Conservation (phyloP, 2,329 filamentous ascomycete species). For the Dothistroma septosporum region DNA sequence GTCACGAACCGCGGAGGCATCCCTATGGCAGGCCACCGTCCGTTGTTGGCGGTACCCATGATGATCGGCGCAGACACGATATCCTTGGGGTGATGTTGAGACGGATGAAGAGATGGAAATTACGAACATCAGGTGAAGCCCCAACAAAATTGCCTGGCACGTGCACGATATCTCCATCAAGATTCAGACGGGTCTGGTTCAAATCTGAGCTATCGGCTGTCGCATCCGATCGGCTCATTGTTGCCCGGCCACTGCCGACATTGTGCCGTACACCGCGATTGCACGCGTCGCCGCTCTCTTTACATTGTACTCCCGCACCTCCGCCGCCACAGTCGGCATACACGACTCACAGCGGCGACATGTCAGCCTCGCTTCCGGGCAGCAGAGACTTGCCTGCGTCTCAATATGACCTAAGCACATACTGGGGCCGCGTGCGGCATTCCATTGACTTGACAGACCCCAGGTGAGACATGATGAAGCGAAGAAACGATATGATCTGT, state of each 20-base stretch:
- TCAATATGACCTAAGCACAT: slow-evolving; percentile 86
- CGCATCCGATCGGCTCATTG: not conserved
- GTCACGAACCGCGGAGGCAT: too few relatives aligned
- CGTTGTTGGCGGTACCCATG: too few relatives aligned
- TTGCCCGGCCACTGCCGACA: not conserved
- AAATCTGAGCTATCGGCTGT: not conserved
- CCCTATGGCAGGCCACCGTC: too few relatives aligned
- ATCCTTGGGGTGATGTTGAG: too few relatives aligned
- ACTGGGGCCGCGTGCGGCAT: slow-evolving; percentile 92
- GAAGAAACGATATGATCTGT: slow-evolving; percentile 20
- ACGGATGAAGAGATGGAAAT: too few relatives aligned
- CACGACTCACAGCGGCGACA: slow-evolving; percentile 28
- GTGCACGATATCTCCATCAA: too few relatives aligned
- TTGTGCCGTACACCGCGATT: not conserved
- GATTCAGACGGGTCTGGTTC: too few relatives aligned
- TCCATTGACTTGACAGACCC: slow-evolving; percentile 87
- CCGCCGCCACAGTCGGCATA: not conserved
- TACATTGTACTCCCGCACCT: not conserved
- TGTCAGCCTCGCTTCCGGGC: slow-evolving; percentile 61
- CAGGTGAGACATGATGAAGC: slow-evolving; percentile 61
- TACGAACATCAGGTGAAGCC: too few relatives aligned
- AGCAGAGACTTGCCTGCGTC: slow-evolving; percentile 82
- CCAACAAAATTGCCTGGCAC: too few relatives aligned
- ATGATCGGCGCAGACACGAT: too few relatives aligned
- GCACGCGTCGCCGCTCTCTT: not conserved